These are phyloP conservation scores for Aspergillus saccharolyticus DNA, from an alignment of 495 filamentous ascomycete genomes.

Conservation along the genomic window DNA sequence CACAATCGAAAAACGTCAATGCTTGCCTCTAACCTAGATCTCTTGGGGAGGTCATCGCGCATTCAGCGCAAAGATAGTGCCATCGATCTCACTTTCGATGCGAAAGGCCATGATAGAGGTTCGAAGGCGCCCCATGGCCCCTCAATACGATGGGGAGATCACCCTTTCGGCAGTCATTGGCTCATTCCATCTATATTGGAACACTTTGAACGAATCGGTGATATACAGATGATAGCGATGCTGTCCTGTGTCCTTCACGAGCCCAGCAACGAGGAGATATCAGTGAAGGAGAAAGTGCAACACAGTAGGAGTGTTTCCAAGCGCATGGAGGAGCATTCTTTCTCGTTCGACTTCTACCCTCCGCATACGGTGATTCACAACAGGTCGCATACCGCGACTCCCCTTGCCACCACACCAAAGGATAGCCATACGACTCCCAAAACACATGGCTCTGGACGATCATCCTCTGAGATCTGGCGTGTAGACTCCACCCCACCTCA, in stretches of 20 bases:
- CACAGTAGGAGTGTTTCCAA: slow-evolving; percentile 17
- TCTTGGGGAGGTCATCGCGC: slow-evolving; percentile 46
- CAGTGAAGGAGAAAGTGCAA: slow-evolving; percentile 7
- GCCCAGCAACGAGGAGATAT: slow-evolving; percentile 31
- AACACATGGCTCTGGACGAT: slow-evolving; percentile 52
- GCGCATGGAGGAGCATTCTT: slow-evolving; percentile 20
- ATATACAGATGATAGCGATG: slow-evolving; percentile 95
- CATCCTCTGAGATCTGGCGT: slow-evolving; percentile 37
- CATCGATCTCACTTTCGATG: slow-evolving; percentile 33
- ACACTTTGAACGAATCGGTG: slow-evolving; percentile 72
- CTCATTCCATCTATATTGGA: slow-evolving; percentile 62
- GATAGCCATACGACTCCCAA: slow-evolving; percentile 50
- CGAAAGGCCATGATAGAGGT: slow-evolving; percentile 8
- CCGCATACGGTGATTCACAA: slow-evolving; percentile 20
- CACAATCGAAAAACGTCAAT: slow-evolving; percentile 62
- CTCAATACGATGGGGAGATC: slow-evolving; percentile 77
- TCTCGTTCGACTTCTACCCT: slow-evolving; percentile 32
- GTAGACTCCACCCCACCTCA: slow-evolving; percentile 46
- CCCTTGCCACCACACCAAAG: slow-evolving; percentile 53
- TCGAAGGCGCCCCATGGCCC: slow-evolving; percentile 32
- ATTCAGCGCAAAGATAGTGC: slow-evolving; percentile 29
- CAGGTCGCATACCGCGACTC: slow-evolving; percentile 32
- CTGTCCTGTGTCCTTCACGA: slow-evolving; percentile 83
- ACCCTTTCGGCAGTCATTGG: slow-evolving; percentile 70
- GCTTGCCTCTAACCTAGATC: slow-evolving; percentile 41